Evolutionary conservation across 805 yeast genomes (phyloP).

Genomic region (Babjeviella inositovora): DNA sequence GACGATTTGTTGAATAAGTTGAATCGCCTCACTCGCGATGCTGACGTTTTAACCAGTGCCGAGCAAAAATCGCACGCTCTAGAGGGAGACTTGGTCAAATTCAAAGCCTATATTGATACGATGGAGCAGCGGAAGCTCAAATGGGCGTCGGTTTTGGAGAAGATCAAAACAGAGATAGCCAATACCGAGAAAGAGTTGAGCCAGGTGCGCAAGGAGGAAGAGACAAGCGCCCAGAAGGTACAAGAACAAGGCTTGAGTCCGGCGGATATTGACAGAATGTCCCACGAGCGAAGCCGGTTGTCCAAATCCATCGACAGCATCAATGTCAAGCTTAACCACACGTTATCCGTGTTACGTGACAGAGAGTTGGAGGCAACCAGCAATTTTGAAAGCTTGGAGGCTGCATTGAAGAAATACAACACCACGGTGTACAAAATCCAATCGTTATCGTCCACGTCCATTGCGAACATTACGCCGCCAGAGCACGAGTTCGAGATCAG

Average conservation of each 20-base stretch:
- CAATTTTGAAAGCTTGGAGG: constrained; percentile 32
- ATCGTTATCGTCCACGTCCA: constrained; percentile 6
- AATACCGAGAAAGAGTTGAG: constrained; percentile 22
- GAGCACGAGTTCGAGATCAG: neutral
- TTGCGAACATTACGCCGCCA: constrained; percentile 1
- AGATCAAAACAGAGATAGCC: constrained; percentile 36
- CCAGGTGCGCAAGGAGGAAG: constrained; percentile 18
- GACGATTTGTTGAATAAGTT: constrained; percentile 18
- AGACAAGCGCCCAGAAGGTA: constrained; percentile 14
- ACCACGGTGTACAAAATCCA: constrained; percentile 31
- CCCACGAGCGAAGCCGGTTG: constrained; percentile 41
- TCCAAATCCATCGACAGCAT: constrained; percentile 32
- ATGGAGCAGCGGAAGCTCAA: constrained; percentile 48
- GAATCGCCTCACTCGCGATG: constrained; percentile 22
- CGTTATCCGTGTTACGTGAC: constrained; percentile 12
- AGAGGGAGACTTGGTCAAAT: constrained; percentile 54
- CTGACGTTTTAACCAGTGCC: constrained; percentile 29
- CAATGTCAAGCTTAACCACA: no score
- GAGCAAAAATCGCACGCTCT: constrained; percentile 45
- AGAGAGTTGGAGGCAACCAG: constrained; percentile 25
- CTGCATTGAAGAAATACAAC: constrained; percentile 39
- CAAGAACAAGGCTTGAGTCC: constrained; percentile 46
- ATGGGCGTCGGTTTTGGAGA: constrained; percentile 47
- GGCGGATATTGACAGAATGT: constrained; percentile 45
- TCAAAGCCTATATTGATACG: constrained; percentile 52